These are phyloP conservation scores for Blastocystis sp. DNA, from an alignment of 352 stramenopile genomes.

Conservation along the genomic window DNA sequence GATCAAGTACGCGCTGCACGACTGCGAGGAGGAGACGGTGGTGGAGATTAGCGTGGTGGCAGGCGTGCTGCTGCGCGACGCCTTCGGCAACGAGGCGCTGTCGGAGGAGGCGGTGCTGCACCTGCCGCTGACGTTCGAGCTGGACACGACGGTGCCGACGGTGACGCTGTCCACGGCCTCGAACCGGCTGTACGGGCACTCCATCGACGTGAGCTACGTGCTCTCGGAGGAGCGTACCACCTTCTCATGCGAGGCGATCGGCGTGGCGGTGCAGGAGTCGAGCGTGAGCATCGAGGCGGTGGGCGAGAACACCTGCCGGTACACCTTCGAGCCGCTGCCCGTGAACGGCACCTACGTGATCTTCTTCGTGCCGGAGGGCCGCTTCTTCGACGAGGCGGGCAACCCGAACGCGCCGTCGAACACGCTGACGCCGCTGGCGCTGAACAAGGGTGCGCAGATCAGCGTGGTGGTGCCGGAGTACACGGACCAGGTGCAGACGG, in stretches of 20 bases:
- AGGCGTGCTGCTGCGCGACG: conserved; percentile 2
- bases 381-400: conserved; percentile 11
- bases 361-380: conserved; percentile 46
- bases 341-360: conserved; percentile 63
- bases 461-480: conserved; percentile 3
- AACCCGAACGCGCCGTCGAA: conserved; percentile 32
- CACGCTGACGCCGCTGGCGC: background rate
- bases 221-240: conserved; percentile 32
- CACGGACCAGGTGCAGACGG: conserved; percentile 31
- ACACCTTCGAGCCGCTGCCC: conserved; percentile 27
- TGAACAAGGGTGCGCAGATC: conserved; percentile 37
- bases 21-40: conserved; percentile 16
- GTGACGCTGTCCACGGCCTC: background rate
- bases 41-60: background rate
- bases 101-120: conserved; percentile 2
- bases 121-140: conserved; percentile 21
- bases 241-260: conserved; percentile 39
- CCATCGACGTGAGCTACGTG: conserved; percentile 14
- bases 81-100: background rate
- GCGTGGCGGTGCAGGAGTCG: conserved; percentile 9
- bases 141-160: background rate
- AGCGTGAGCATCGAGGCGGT: background rate
- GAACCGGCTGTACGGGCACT: background rate
- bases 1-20: background rate
- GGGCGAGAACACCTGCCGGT: conserved; percentile 1